These are phyloP conservation scores for Myxozyma vanderwaltii DNA, from an alignment of 805 yeast species.

Conservation along the genomic window DNA sequence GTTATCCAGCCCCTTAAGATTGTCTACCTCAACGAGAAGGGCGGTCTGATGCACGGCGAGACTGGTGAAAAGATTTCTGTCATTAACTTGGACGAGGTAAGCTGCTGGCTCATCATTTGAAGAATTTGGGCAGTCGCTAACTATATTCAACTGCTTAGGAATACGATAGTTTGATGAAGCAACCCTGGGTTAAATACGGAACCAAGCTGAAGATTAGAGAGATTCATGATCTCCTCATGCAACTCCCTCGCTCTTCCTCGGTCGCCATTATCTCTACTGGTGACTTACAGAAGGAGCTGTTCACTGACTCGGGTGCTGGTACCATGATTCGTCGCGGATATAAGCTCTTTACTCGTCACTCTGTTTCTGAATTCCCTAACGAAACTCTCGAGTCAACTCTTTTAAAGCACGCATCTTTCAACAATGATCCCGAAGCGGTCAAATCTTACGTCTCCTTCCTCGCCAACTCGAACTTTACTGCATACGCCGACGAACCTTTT, in stretches of 20 bases:
- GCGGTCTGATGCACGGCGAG: conserved; percentile 91
- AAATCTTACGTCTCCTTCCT: conserved; percentile 79
- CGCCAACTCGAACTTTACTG: conserved; percentile 62
- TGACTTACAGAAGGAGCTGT: conserved; percentile 94
- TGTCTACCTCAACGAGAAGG: conserved; percentile 95
- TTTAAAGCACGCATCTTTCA: conserved; percentile 72
- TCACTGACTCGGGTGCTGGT: conserved; percentile 99
- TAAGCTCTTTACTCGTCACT: conserved; percentile 67
- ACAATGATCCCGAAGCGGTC: conserved; percentile 68
- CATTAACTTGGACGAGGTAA: conserved; percentile 83
- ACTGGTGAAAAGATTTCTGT: conserved; percentile 87
- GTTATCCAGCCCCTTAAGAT: conserved; percentile 96
- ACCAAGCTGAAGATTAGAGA: conserved; percentile 96
- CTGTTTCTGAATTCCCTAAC: conserved; percentile 62
- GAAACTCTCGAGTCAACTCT: conserved; percentile 77
- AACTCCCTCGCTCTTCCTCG: conserved; percentile 93
- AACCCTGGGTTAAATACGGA: conserved; percentile 98
- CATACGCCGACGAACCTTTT: conserved; percentile 93
- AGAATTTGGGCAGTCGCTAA: too few species aligned
- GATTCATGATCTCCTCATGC: conserved; percentile 90
- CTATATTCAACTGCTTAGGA: too few species aligned
- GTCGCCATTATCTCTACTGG: conserved; percentile 96
- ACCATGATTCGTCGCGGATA: conserved; percentile 97
- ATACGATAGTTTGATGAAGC: conserved; percentile 84
- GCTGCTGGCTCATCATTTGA: too few species aligned